Evolutionary conservation across 352 stramenopile genomes (phyloP), one percentile per base, ranked within the genome.

Genomic region (Pythium folliculosum): DNA sequence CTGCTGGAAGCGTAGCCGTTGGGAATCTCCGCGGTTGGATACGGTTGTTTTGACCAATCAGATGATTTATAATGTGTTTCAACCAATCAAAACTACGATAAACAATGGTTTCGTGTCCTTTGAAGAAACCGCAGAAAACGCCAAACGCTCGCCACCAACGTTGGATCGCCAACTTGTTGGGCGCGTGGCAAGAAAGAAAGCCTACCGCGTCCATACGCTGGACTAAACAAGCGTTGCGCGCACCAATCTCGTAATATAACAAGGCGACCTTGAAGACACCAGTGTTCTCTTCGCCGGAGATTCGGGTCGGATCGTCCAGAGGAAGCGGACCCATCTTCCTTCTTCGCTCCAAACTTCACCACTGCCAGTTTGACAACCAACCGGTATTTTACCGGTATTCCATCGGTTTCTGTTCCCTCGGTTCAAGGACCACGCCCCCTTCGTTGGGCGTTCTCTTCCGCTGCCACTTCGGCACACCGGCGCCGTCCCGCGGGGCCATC

Each of bases 81-180:
- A 44, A 32, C 62, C 62, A 69, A 69, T 69, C 27, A 58, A 38
- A 19, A 5, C 8, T 17, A 1, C 6, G 32, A 44, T 56, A 17
- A 23, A 61, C 64, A 65, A 65, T 30, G 54, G 54, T 63, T 59
- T 65, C 43, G 56, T 70, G 63, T 54, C 55, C 63, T 70, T 70
- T 70, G 55, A 9, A 19, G 40, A 32, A 27, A 53, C 22, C 48
- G 13, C 35, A 40, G 35, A 40, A 40, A 40, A 40, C 35, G 35
- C 35, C 35, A 40, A 40, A 53, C 47, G 12, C 38, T n/a, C 17
- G 38, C 12, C 12, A 19, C 12, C 43, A 22, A 48, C 16, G 43
- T 48, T 22, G 43, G 43, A 48, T 9, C 16, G 43, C 16, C 27
- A 32, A 32, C 27, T 32, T 32, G 27, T 45, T 48, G 43, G 17